Percentiles rank a stretch among this genome's conserved stretches.
Evolutionary conservation across 2,329 filamentous ascomycete genomes (phyloP).

Genomic region (Pseudogymnoascus destructans): DNA sequence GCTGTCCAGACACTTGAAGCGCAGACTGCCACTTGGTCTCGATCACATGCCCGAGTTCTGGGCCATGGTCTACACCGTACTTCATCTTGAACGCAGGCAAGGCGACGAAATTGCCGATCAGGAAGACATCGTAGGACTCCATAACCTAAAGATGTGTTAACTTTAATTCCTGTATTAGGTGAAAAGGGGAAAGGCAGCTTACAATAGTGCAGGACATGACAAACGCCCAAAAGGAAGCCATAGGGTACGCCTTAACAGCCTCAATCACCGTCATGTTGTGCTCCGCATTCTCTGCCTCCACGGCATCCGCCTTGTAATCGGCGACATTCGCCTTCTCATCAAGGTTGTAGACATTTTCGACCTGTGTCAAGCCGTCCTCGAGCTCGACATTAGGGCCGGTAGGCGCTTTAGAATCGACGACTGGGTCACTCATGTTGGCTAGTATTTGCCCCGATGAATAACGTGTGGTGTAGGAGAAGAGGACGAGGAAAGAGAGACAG

Average conservation of each 20-base stretch:
- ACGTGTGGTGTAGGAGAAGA: neutral
- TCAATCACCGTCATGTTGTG: constrained; percentile 36
- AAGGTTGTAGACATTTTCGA: constrained; percentile 23
- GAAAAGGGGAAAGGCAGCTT: constrained; percentile 14
- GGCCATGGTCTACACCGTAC: constrained; percentile 32
- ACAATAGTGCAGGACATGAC: constrained; percentile 44
- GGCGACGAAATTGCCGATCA: constrained; percentile 48
- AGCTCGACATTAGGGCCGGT: constrained; percentile 14
- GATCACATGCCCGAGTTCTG: constrained; percentile 28
- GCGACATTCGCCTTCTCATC: constrained; percentile 18
- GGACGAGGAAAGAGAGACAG: neutral
- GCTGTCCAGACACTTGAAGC: constrained; percentile 39
- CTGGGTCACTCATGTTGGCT: constrained; percentile 14
- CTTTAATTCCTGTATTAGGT: neutral
- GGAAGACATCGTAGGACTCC: constrained; percentile 51
- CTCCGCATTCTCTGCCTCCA: constrained; percentile 25
- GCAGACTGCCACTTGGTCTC: constrained; percentile 42
- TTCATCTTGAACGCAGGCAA: constrained; percentile 32
- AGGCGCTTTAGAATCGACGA: constrained; percentile 12
- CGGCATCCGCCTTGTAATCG: constrained; percentile 22
- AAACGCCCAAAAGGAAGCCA: constrained; percentile 36
- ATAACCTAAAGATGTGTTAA: constrained; percentile 35
- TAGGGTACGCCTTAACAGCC: constrained; percentile 36
- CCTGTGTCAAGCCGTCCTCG: constrained; percentile 16
- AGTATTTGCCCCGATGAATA: constrained; percentile 10